Conservation (phyloP, 1,284 basidiomycete species). For the Lentinula novae-zelandiae region DNA sequence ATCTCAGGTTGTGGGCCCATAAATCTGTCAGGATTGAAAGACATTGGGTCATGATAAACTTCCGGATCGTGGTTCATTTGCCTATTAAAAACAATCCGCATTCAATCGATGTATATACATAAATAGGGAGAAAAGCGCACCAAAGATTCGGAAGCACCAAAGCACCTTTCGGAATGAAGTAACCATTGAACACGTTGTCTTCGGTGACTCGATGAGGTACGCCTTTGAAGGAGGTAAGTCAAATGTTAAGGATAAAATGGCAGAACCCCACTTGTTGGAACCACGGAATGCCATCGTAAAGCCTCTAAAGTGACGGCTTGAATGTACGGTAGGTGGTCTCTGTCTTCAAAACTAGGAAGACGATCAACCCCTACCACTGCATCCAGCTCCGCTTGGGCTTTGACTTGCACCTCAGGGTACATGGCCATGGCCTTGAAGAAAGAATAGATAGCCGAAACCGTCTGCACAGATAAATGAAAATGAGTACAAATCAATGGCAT, state of each 20-base stretch:
- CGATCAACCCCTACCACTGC: conserved; percentile 28
- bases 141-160: conserved; percentile 25
- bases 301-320: conserved; percentile 31
- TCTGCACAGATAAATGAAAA: neutral
- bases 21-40: conserved; percentile 28
- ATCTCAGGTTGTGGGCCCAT: conserved; percentile 18
- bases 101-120: neutral
- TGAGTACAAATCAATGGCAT: neutral
- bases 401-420: conserved; percentile 30
- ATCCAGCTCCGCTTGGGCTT: conserved; percentile 34
- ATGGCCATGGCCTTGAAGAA: conserved; percentile 26
- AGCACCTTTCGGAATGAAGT: conserved; percentile 24
- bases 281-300: conserved; percentile 22
- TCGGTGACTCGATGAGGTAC: conserved; percentile 22
- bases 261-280: conserved; percentile 17
- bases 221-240: conserved; percentile 11
- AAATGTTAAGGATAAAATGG: neutral
- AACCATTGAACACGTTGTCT: conserved; percentile 22
- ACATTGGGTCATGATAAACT: conserved; percentile 25
- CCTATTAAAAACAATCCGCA: conserved; percentile 16
- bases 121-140: conserved; percentile 14
- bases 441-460: conserved; percentile 13
- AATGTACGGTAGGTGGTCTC: conserved; percentile 30
- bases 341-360: conserved; percentile 30
- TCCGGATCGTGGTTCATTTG: conserved; percentile 28